These are phyloP conservation scores for Xanthoparmelia taractica DNA, from an alignment of 495 filamentous ascomycete species.

Conservation along the genomic window DNA sequence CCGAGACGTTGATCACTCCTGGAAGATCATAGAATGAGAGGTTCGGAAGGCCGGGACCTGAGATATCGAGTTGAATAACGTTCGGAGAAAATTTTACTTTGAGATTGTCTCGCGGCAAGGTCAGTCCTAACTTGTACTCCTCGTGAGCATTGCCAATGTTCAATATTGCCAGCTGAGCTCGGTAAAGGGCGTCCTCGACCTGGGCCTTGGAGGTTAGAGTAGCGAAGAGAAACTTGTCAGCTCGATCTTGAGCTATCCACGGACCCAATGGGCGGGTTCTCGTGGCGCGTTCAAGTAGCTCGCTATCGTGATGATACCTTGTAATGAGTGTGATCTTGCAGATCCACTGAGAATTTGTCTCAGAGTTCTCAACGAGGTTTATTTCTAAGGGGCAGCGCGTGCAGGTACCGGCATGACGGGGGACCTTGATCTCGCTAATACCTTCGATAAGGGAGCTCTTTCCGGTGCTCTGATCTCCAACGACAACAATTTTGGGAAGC, in stretches of 20 bases:
- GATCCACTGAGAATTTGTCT: conserved; percentile 44
- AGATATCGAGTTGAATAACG: conserved; percentile 64
- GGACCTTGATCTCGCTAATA: conserved; percentile 69
- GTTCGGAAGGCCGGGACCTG: conserved; percentile 57
- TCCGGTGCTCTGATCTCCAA: conserved; percentile 74
- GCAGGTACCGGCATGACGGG: conserved; percentile 59
- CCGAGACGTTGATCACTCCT: conserved; percentile 62
- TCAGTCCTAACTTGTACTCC: conserved; percentile 44
- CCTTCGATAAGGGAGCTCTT: conserved; percentile 77
- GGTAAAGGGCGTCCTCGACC: conserved; percentile 52
- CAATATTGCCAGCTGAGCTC: conserved; percentile 65
- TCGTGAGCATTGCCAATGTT: conserved; percentile 46
- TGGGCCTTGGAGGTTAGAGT: conserved; percentile 37
- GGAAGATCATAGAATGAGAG: conserved; percentile 77
- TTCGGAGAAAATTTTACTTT: conserved; percentile 71
- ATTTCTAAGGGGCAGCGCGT: conserved; percentile 75
- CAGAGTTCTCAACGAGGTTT: conserved; percentile 48
- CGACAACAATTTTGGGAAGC: conserved; percentile 67
- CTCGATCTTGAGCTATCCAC: conserved; percentile 34
- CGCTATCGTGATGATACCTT: conserved; percentile 44
- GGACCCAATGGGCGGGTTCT: conserved; percentile 37
- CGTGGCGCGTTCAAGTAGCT: conserved; percentile 25
- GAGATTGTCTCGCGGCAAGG: conserved; percentile 22
- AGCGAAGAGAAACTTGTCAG: conserved; percentile 37
- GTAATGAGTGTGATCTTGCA: conserved; percentile 55